phyloP scores from a whole-genome alignment of 768 basidiomycete species.

The Zangia roseola region DNA sequence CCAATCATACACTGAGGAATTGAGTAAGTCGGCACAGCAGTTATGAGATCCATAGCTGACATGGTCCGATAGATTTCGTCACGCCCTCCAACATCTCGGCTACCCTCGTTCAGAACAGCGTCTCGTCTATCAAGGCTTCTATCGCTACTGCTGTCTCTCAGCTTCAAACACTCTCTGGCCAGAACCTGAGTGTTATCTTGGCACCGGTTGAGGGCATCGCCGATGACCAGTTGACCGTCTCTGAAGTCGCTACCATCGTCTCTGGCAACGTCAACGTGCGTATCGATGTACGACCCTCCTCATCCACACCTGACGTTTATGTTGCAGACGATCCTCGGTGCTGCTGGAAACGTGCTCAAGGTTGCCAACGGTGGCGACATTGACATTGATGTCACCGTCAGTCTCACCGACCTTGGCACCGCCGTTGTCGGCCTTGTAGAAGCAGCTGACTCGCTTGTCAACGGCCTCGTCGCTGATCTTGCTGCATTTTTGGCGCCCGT shows the following conservation, averaged over 20 bases:
- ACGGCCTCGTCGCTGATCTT: conserved; percentile 23
- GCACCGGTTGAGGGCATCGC: conserved; percentile 14
- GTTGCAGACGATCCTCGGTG: conserved; percentile 28
- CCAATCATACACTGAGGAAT: conserved; percentile 10
- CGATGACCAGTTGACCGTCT: conserved; percentile 24
- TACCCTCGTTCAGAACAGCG: conserved; percentile 17
- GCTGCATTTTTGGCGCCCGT: conserved; percentile 19
- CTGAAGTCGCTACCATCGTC: conserved; percentile 25
- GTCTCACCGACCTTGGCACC: conserved; percentile 14
- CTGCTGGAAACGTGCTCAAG: conserved; percentile 23
- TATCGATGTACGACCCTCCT: neutral
- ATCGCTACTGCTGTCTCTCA: conserved; percentile 21
- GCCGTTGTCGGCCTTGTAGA: conserved; percentile 21
- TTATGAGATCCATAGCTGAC: neutral
- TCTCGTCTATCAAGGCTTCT: conserved; percentile 23
- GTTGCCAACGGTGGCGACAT: conserved; percentile 1
- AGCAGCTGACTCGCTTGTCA: conserved; percentile 14
- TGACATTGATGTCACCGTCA: neutral
- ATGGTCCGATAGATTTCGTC: conserved; percentile 20
- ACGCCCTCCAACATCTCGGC: conserved; percentile 24
- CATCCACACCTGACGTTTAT: neutral
- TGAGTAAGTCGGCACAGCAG: conserved; percentile 27
- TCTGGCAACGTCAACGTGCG: conserved; percentile 22
- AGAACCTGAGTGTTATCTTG: conserved; percentile 24
- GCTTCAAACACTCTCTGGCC: conserved; percentile 28